Conservation (phyloP, 208 protist genomes). For the Lotmaria passim region DNA sequence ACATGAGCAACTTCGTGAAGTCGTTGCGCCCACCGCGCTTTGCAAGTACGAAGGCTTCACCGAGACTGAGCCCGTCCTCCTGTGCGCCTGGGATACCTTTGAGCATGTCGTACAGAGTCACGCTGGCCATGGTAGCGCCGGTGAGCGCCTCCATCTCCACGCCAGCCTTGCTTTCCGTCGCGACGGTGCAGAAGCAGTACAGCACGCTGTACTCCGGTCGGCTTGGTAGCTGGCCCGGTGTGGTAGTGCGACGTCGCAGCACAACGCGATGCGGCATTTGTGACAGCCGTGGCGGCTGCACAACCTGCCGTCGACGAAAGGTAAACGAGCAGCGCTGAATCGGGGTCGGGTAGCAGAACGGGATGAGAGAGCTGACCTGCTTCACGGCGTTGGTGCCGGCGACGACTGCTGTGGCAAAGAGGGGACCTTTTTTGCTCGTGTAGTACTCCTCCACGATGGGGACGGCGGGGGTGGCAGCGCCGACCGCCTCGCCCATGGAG, state of each 20-base stretch:
- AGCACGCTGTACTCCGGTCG: slow-evolving; percentile 72
- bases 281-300: slow-evolving; percentile 41
- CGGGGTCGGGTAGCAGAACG: slow-evolving; percentile 94
- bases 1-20: slow-evolving; percentile 90
- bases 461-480: slow-evolving; percentile 24
- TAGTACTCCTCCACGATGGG: slow-evolving; percentile 88
- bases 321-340: slow-evolving; percentile 92
- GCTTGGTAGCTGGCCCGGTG: slow-evolving; percentile 34
- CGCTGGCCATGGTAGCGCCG: slow-evolving; percentile 84
- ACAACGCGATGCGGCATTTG: slow-evolving; percentile 83
- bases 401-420: slow-evolving; percentile 89
- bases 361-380: slow-evolving; percentile 91
- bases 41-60: slow-evolving; percentile 81
- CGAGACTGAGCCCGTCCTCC: slow-evolving; percentile 83
- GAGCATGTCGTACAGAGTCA: slow-evolving; percentile 93
- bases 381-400: slow-evolving; percentile 95
- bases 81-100: slow-evolving; percentile 73
- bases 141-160: slow-evolving; percentile 98
- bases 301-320: slow-evolving; percentile 72
- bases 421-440: slow-evolving; percentile 79
- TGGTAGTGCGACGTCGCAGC: slow-evolving; percentile 56
- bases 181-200: slow-evolving; percentile 90
- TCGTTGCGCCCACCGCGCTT: slow-evolving; percentile 78
- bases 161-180: slow-evolving; percentile 83
- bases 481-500: slow-evolving; percentile 2